Evolutionary conservation across 1,284 basidiomycete genomes (phyloP).

Genomic region (Cryptococcus jaspeensis): DNA sequence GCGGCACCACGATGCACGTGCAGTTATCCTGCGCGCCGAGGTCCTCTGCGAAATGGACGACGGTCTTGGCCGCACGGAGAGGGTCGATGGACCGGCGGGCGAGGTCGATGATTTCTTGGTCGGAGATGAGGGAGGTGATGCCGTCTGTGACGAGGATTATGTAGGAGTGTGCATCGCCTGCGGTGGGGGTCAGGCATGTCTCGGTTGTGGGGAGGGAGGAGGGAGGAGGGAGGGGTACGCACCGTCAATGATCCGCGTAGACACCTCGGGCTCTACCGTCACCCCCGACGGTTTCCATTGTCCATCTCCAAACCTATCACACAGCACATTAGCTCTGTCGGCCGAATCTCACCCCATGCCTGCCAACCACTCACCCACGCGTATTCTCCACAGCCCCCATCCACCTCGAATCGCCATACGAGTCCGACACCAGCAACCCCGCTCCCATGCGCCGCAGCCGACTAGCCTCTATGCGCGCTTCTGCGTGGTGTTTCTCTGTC

Average conservation of each 20-base stretch:
- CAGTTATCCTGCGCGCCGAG: conserved; percentile 88
- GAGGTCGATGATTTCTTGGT: conserved; percentile 92
- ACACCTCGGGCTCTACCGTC: conserved; percentile 92
- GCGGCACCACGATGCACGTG: conserved; percentile 87
- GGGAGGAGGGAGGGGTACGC: conserved; percentile 14
- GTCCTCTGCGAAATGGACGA: conserved; percentile 85
- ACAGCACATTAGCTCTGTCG: not conserved
- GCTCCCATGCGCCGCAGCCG: conserved; percentile 80
- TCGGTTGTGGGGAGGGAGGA: not conserved
- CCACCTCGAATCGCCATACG: conserved; percentile 93
- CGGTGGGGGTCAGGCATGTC: not conserved
- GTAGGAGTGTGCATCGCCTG: conserved; percentile 74
- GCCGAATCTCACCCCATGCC: not conserved
- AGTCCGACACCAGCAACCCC: conserved; percentile 84
- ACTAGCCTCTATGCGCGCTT: conserved; percentile 78
- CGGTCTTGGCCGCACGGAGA: conserved; percentile 73
- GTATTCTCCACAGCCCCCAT: conserved; percentile 96
- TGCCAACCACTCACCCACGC: conserved; percentile 61
- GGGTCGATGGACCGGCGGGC: conserved; percentile 72
- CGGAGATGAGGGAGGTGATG: conserved; percentile 82
- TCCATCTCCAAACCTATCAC: conserved; percentile 77
- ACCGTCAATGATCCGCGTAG: conserved; percentile 74
- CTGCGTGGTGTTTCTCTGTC: conserved; percentile 91
- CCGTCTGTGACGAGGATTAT: conserved; percentile 85
- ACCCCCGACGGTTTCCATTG: conserved; percentile 87